Evolutionary conservation across 2,329 filamentous ascomycete genomes (phyloP).

Genomic region (Diaporthe sp.): DNA sequence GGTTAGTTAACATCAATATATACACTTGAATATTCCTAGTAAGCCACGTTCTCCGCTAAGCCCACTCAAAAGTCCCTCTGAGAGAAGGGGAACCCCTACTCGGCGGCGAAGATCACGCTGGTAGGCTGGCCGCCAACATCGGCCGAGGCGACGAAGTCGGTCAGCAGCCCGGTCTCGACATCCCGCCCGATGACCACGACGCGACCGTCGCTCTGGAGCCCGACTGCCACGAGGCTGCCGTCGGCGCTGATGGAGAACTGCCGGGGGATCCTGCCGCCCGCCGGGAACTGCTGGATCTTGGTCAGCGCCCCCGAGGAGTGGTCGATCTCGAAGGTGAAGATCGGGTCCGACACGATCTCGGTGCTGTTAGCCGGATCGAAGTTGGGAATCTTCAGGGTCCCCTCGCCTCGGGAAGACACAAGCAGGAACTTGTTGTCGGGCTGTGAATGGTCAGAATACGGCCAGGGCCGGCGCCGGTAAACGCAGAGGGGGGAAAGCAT

Average conservation of each 20-base stretch:
- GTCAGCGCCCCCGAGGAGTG: slow-evolving; percentile 65
- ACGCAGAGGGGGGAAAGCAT: slow-evolving; percentile 39
- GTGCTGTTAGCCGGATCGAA: slow-evolving; percentile 54
- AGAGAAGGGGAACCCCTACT: not conserved
- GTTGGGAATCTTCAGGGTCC: slow-evolving; percentile 63
- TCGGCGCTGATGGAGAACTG: slow-evolving; percentile 77
- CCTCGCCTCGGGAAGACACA: slow-evolving; percentile 77
- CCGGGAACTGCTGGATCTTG: slow-evolving; percentile 70
- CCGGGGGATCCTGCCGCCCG: slow-evolving; percentile 75
- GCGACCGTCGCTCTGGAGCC: slow-evolving; percentile 71
- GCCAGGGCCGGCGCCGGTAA: not conserved
- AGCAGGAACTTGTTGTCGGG: slow-evolving; percentile 74
- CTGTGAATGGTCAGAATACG: slow-evolving; percentile 49
- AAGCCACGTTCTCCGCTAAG: not conserved
- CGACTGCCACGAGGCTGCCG: slow-evolving; percentile 75
- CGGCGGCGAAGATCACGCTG: slow-evolving; percentile 57
- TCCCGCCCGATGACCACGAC: slow-evolving; percentile 75
- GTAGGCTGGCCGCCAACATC: slow-evolving; percentile 61
- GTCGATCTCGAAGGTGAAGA: slow-evolving; percentile 74
- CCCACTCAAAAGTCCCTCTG: not conserved
- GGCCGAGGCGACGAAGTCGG: slow-evolving; percentile 58
- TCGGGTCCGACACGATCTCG: slow-evolving; percentile 69
- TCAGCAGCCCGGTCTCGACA: slow-evolving; percentile 69
- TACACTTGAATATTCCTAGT: slow-evolving; percentile 14
- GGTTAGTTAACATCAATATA: slow-evolving; percentile 49